Evolutionary conservation across 1,284 basidiomycete species (phyloP), one percentile per base, ranked within the genome.

Genomic region (Puccinia novopanici): DNA sequence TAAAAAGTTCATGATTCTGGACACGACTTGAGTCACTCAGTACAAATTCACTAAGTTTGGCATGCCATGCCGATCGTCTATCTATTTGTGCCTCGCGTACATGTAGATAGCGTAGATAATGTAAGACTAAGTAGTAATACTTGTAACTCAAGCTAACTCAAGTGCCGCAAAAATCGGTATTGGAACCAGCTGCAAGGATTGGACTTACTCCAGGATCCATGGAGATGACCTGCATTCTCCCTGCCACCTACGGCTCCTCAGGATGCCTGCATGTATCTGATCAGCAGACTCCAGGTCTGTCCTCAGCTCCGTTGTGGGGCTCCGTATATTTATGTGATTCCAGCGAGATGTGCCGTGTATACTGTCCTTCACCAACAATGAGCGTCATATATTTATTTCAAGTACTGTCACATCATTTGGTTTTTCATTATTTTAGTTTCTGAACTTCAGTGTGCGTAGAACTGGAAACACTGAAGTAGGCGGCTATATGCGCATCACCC

Each of bases 401-500:
- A 37, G 10, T 63, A 63, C 13, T 40, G 34, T 40, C 59, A 63
- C 59, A 63, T 63, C 59, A 52, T 52, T 52, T 37, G 27, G 12
- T 59, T 59, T 59, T 13, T 34, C 27, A 13, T 24, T 59, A 13
- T 59, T 59, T 59, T 59, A 59, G 15, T 40, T 63, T 19, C 34
- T 63, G 59, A 63, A 40, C 59, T 63, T 63, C 59, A 63, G 30
- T 15, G 59, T 30, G 34, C 17, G 59, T 63, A 63, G 59, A 63
- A 63, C 59, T 61, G 37, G 59, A 63, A 63, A 63, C 59, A 37
- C 59, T 63, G 34, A 34, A 63, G 59, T 63, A 24, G 59, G 17
- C 34, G 59, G 34, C 59, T 63, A 34, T 34, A 24, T 63, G 34
- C 40, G 59, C 59, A 63, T 22, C 13, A 34, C 34, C 19, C 59